Evolutionary conservation across 2,329 filamentous ascomycete species (phyloP), one percentile per base, ranked within the genome.

Genomic region (Hypocrella siamensis): DNA sequence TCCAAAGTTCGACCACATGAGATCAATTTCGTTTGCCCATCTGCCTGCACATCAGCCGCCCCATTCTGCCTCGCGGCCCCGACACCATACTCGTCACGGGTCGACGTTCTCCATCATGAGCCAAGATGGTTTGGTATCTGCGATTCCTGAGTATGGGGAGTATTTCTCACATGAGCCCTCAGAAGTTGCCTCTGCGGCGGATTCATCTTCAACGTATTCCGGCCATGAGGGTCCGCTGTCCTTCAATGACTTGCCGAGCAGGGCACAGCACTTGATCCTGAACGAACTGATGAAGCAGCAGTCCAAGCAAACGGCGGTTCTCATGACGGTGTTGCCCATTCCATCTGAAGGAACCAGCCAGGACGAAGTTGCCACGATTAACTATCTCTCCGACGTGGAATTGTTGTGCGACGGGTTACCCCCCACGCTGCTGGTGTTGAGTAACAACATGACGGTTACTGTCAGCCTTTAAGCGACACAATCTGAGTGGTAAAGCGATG

Each of bases 391-490:
- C 31, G 79, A 85, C 52, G 61, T 88, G 37, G 80, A 90, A 51
- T 70, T 90, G 3, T 55, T 93, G 35, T 88, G 79, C 51, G 70
- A 78, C 44, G 78, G 71, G 9, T 57, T 88, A 38, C 82, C 83
- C 18, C 83, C 84, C 1, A 72, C 75, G 28, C 51, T 92, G 44
- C 58, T 93, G 51, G 79, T 93, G 25, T 68, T 92, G 54, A 85
- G 79, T 53, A 92, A 92, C 53, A 84, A 76, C 46, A 85, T 92
- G 79, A 92, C 82, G 12, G 83, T 92, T 29, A 92, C 79, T 6
- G 79, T 80, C 46, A 80, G 75, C 49, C 53, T 83, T 38, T 82
- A 24, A 45, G 9, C n/a, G 4, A 17, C 17, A 9, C 27, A 9
- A 14, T 8, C 9, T 27, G n/a, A 27, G 14, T 27, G 15, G 25